These are phyloP conservation scores for Fagus crenata DNA, from an alignment of 306 rosid species.

Conservation along the genomic window DNA sequence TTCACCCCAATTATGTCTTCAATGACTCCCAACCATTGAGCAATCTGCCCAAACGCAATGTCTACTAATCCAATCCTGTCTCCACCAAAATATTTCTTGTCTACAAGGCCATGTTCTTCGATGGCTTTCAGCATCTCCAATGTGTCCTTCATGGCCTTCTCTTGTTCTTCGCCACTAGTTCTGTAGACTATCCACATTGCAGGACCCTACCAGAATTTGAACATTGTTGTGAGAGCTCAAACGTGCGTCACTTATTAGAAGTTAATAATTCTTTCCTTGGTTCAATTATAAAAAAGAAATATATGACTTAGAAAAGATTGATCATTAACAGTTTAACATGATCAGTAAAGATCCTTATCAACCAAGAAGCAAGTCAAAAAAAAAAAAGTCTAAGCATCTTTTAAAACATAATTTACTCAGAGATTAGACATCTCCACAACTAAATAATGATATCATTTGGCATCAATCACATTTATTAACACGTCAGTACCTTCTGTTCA, in stretches of 20 bases:
- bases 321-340: too few relatives aligned
- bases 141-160: conserved; percentile 19
- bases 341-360: too few relatives aligned
- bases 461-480: neutral
- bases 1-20: conserved; percentile 25
- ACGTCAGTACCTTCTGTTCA: conserved; percentile 29
- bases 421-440: too few relatives aligned
- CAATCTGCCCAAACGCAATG: conserved; percentile 32
- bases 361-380: too few relatives aligned
- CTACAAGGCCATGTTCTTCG: conserved; percentile 27
- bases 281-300: too few relatives aligned
- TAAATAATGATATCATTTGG: neutral
- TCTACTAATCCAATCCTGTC: conserved; percentile 37
- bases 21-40: neutral
- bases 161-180: neutral
- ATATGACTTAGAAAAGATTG: too few relatives aligned
- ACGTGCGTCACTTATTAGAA: too few relatives aligned
- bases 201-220: neutral
- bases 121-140: conserved; percentile 25
- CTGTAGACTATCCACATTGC: neutral
- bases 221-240: neutral
- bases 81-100: conserved; percentile 32
- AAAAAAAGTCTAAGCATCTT: too few relatives aligned
- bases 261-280: too few relatives aligned
- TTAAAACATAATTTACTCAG: too few relatives aligned